Conservation (phyloP, 176 grass and related monocot genomes). For the Zoysia japonica region DNA sequence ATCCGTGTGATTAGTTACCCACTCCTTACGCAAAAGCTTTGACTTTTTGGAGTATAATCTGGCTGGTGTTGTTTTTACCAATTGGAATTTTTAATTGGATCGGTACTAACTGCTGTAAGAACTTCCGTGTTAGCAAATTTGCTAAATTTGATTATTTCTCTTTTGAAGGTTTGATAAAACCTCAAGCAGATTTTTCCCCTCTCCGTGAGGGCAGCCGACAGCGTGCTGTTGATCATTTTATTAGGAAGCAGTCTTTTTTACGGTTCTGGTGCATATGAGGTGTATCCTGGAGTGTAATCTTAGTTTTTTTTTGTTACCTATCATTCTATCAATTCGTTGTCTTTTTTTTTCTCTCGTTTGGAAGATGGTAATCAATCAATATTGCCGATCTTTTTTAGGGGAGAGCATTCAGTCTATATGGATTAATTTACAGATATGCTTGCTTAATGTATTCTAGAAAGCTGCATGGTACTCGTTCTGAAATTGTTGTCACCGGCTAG, state of each 20-base stretch:
- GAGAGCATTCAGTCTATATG: neutral
- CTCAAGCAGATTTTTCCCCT: neutral
- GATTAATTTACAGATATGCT: constrained; percentile 5
- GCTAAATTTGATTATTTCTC: neutral
- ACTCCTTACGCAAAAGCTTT: neutral
- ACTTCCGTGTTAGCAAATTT: neutral
- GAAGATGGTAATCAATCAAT: neutral
- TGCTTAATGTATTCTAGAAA: constrained; percentile 32
- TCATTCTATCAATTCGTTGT: too few species aligned
- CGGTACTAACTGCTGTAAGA: neutral
- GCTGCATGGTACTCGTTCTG: neutral
- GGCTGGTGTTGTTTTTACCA: neutral
- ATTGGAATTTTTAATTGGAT: neutral
- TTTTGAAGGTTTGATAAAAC: neutral
- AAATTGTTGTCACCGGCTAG: too few species aligned
- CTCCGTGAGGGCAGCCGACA: neutral
- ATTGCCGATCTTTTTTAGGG: neutral
- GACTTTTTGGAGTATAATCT: neutral
- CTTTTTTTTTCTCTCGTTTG: neutral
- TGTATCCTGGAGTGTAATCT: constrained; percentile 5
- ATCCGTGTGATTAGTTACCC: neutral
- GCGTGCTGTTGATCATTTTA: neutral
- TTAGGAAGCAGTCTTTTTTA: neutral
- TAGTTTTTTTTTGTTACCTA: neutral
- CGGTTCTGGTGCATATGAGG: neutral